Base-by-base conservation (phyloP, 2,329 filamentous ascomycete genomes). In the Didymella sp. region DNA sequence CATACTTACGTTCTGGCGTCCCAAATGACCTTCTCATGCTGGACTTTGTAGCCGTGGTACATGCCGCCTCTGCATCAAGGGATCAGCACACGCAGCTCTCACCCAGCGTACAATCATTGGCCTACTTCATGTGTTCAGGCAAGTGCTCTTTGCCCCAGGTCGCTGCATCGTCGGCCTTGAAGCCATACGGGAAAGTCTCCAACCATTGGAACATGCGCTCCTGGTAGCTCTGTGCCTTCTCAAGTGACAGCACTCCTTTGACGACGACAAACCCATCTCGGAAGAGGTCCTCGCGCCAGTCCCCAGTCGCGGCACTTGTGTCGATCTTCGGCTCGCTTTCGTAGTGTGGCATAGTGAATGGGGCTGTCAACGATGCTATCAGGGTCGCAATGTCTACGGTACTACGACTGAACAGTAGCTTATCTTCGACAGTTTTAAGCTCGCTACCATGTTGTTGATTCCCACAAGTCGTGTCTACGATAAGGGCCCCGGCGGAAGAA, bases 131-230 rank as follows among this genome's bases (percentile, higher is more conserved):
- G 28, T 56, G 58, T 28, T 57, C 49, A 1, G 80, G 80, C 2
- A 82, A 70, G 56, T 81, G 73, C 6, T 80, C 77, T 5, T 70
- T 69, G 1, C 72, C 78, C 78, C 78, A 81, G 8, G 80, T 82
- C 30, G 27, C 63, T 59, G 51, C 49, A 63, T 74, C 67, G 9
- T 69, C 64, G 25, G 60, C 56, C n/a, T 74, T 66, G 60, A 75
- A 73, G 25, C 69, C 69, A 27, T 62, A 62, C 12, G 60, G 55
- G 30, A 73, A 73, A 2, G 60, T 66, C 31, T 71, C 64, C 5
- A 75, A 63, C 69, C 70, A 74, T 19, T 73, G 63, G 35, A 72
- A 58, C 59, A 71, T 70, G 41, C 67, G 69, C 28, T 73, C 55
- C 11, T 59, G 60, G 51, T 74, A 74, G 51, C 68, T 63, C 24